Percentiles rank a stretch among this genome's conserved stretches.
phyloP scores from a whole-genome alignment of 495 filamentous ascomycete species.

The Clohesyomyces aquaticus region DNA sequence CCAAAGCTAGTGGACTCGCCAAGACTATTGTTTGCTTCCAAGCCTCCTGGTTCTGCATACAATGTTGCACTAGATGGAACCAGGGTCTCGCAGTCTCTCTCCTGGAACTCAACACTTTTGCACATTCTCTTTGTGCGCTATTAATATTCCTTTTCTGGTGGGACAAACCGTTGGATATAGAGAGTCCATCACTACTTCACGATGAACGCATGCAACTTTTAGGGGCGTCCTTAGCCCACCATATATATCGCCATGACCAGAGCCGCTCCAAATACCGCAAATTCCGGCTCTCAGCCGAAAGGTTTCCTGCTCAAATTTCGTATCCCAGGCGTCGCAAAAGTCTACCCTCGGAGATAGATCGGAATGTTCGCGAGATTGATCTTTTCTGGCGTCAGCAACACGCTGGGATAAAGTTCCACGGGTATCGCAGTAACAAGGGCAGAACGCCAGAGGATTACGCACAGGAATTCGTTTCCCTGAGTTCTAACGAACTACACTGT shows the following conservation, averaged over 20 bases:
- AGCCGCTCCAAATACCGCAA: background rate
- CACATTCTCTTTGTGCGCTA: conserved; percentile 9
- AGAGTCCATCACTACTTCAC: background rate
- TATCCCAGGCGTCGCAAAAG: no score
- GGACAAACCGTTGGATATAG: conserved; percentile 22
- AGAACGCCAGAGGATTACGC: no score
- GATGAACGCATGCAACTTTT: background rate
- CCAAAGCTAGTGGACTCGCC: conserved; percentile 11
- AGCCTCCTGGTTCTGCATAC: conserved; percentile 14
- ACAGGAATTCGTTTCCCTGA: no score
- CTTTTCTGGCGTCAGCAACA: no score
- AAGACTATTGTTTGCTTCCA: conserved; percentile 13
- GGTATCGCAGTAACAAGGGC: no score
- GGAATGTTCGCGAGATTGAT: no score
- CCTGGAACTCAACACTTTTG: conserved; percentile 17
- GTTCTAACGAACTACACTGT: no score
- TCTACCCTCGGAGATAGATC: no score
- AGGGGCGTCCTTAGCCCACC: background rate
- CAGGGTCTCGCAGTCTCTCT: background rate
- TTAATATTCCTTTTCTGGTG: conserved; percentile 15
- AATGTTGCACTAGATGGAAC: background rate
- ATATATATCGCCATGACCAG: background rate
- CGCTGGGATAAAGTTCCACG: no score
- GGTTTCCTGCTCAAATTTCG: background rate
- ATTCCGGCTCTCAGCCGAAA: background rate